A percentile compares a stretch with the other conserved stretches of the same genome.
These are phyloP conservation scores for Xylaria sp. DNA, from an alignment of 2,329 filamentous ascomycete species.

Conservation along the genomic window DNA sequence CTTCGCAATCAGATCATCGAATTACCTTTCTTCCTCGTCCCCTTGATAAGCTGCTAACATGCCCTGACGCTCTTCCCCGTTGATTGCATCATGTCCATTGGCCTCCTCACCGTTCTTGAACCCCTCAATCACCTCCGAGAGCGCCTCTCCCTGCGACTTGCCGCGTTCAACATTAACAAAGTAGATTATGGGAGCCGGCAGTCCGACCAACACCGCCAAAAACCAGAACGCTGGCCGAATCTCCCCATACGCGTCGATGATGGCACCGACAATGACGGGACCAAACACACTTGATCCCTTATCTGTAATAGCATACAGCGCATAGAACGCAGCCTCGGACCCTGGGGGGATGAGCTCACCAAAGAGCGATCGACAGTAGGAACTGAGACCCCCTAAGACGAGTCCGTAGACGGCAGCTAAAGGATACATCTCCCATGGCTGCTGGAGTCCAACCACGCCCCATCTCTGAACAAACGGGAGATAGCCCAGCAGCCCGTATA, in stretches of 20 bases:
- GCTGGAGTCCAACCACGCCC: conserved; percentile 86
- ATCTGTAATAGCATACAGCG: conserved; percentile 95
- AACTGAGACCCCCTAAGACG: conserved; percentile 90
- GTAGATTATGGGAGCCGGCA: conserved; percentile 86
- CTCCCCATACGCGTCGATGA: conserved; percentile 84
- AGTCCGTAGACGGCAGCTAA: conserved; percentile 91
- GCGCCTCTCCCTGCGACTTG: conserved; percentile 71
- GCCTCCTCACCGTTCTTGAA: conserved; percentile 51
- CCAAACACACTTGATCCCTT: conserved; percentile 96
- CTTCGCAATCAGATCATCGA: conserved; percentile 18
- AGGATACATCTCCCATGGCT: conserved; percentile 97
- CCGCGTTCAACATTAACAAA: conserved; percentile 86
- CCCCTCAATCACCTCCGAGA: conserved; percentile 69
- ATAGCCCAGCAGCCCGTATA: conserved; percentile 91
- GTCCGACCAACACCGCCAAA: conserved; percentile 81
- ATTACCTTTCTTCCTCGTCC: conserved; percentile 44
- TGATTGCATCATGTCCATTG: conserved; percentile 32
- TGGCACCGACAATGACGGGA: conserved; percentile 89
- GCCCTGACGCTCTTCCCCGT: conserved; percentile 47
- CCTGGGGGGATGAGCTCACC: conserved; percentile 94
- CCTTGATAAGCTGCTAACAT: conserved; percentile 51
- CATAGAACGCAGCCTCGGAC: conserved; percentile 95
- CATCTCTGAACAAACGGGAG: conserved; percentile 79
- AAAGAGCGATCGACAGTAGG: conserved; percentile 91
- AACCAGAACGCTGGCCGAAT: conserved; percentile 94